phyloP scores from a whole-genome alignment of 1,139 yeast genomes.

The Yamadazyma spencermartinsiae region DNA sequence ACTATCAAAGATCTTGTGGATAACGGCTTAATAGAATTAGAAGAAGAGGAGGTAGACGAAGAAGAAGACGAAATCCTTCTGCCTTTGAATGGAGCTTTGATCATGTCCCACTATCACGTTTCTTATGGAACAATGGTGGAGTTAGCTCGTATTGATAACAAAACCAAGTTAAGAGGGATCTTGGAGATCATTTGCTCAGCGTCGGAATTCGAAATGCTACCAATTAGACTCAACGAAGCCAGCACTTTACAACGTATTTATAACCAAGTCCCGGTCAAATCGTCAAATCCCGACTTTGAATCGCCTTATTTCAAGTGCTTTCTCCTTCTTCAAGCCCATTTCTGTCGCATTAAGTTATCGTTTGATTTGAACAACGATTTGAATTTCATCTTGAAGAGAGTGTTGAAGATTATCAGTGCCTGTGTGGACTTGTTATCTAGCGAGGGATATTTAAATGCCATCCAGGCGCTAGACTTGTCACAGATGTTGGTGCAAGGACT shows the following conservation, averaged over 20 bases:
- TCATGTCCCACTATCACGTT: conserved; percentile 71
- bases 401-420: conserved; percentile 59
- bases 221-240: conserved; percentile 63
- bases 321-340: conserved; percentile 76
- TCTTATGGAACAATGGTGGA: conserved; percentile 67
- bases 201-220: conserved; percentile 64
- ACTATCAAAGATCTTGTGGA: conserved; percentile 64
- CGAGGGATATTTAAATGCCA: conserved; percentile 77
- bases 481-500: conserved; percentile 89
- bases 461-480: conserved; percentile 81
- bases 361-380: conserved; percentile 64
- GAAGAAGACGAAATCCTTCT: conserved; percentile 44
- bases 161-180: conserved; percentile 60
- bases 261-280: conserved; percentile 61
- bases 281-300: conserved; percentile 35
- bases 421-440: conserved; percentile 76
- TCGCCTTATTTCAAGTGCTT: conserved; percentile 72
- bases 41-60: conserved; percentile 36
- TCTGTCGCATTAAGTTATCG: conserved; percentile 58
- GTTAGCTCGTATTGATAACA: conserved; percentile 51
- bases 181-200: conserved; percentile 69
- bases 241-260: conserved; percentile 45
- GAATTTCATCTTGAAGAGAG: conserved; percentile 46
- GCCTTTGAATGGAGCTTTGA: conserved; percentile 70
- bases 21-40: conserved; percentile 63